Percentiles rank a stretch among this genome's conserved stretches.
These are phyloP conservation scores for Bonnemaisonia californica DNA, from an alignment of 31 red algal genomes.

Conservation along the genomic window DNA sequence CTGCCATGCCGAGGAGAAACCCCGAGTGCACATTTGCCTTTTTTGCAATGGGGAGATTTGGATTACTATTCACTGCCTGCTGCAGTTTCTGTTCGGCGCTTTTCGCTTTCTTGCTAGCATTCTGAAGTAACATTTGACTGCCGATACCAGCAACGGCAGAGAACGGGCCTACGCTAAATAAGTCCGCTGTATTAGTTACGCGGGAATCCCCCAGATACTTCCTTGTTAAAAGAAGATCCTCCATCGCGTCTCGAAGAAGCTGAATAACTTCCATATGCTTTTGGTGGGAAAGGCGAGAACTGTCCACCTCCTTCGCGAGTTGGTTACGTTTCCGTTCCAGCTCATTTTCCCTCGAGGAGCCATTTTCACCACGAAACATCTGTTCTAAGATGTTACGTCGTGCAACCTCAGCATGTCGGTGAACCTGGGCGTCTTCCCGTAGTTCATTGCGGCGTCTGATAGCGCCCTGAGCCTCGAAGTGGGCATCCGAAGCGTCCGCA, in stretches of 20 bases:
- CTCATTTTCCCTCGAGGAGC: not conserved
- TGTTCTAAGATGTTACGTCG: not conserved
- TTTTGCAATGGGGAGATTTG: conserved; percentile 24
- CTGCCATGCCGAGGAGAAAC: not conserved
- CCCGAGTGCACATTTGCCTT: not conserved
- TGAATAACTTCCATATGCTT: not conserved
- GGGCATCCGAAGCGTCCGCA: not conserved
- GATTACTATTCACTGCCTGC: conserved; percentile 7
- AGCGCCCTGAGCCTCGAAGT: not conserved
- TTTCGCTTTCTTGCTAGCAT: conserved; percentile 3
- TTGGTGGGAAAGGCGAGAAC: not conserved
- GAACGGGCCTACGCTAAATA: conserved; percentile 32
- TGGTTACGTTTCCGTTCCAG: not conserved
- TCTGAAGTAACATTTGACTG: conserved; percentile 21
- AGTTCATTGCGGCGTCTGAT: not conserved
- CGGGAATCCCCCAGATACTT: not conserved
- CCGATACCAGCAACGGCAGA: conserved; percentile 15
- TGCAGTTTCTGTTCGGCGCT: conserved; percentile 7
- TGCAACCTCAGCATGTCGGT: not conserved
- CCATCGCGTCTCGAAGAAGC: not conserved
- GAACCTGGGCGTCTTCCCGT: not conserved
- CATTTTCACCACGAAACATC: not conserved
- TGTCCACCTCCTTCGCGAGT: not conserved
- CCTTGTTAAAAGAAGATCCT: not conserved
- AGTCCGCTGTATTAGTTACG: conserved; percentile 43